Evolutionary conservation across 257 asterid genomes (phyloP), one percentile per base, ranked within the genome.

Genomic region (Coffea canephora): DNA sequence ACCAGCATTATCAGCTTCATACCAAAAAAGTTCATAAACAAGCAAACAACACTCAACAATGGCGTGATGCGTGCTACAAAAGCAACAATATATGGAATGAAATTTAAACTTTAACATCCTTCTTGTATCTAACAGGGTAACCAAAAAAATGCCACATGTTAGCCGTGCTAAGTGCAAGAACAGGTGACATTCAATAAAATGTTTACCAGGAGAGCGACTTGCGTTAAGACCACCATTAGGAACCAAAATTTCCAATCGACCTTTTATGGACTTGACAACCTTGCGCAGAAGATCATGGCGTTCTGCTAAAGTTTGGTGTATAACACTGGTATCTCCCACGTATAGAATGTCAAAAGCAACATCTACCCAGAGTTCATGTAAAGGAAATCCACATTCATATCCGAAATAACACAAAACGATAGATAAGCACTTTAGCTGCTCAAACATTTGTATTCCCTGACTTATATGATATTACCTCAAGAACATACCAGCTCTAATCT

Each of bases 281-380:
- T 89, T 82, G 80, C 77, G 84, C 34, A 95, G 96, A 85, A 93
- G 93, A 81, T 88, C 90, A 74, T 93, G 99, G 73, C 99, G 88
- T 87, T 93, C 98, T 87, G 83, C 90, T 89, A 95, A 88, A 82
- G 92, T 93, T 82, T 89, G 98, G 90, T 95, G 99, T 85, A 95
- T 95, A 77, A 95, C 97, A 88, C 98, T 93, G 74, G 97, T 90
- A 87, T 92, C 99, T 85, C 98, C 98, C 81, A 86, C 97, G 84
- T 92, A 95, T 50, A 95, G 97, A 84, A 95, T 84, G 85, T 93
- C 99, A 83, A 95, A 93, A 55, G 97, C 97, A 84, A 95, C 88
- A 90, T 92, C 98, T 95, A 80, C 78, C 82, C 87, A 75, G 77
- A 81, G 62, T 76, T 78, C 81, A 82, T 77, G 95, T 92, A 79